phyloP scores from a whole-genome alignment of 306 rosid genomes.

The Quercus suber region DNA sequence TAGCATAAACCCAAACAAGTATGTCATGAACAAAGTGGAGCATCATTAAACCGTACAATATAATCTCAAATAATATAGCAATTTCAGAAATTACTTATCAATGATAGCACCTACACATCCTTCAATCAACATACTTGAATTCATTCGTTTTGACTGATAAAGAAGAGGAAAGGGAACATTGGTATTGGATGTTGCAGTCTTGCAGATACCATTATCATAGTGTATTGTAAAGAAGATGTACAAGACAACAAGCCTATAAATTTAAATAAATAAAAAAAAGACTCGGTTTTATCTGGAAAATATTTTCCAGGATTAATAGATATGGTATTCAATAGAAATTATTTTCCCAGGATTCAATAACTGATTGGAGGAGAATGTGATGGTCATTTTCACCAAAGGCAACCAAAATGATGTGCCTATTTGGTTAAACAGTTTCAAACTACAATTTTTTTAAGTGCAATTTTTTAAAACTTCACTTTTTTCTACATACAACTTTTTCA shows the following conservation, averaged over 20 bases:
- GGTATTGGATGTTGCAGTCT: not conserved
- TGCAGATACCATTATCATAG: not conserved
- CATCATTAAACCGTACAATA: not conserved
- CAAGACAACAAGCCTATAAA: not conserved
- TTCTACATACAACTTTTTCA: no score
- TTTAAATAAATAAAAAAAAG: no score
- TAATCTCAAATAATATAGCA: not conserved
- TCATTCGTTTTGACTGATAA: not conserved
- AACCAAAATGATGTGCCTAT: not conserved
- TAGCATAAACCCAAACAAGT: constrained; percentile 23
- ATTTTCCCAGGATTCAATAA: no score
- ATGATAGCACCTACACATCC: not conserved
- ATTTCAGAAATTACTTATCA: not conserved
- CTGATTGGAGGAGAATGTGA: no score
- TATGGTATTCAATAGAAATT: no score
- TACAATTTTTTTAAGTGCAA: no score
- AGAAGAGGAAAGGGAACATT: not conserved
- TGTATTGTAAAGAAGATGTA: not conserved
- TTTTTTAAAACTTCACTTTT: no score
- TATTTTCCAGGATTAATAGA: no score
- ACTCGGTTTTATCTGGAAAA: no score
- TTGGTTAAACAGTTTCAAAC: no score
- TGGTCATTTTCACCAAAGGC: not conserved
- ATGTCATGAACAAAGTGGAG: not conserved
- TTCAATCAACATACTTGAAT: not conserved